These are phyloP conservation scores for Suillus plorans DNA, from an alignment of 768 basidiomycete species.

Conservation along the genomic window DNA sequence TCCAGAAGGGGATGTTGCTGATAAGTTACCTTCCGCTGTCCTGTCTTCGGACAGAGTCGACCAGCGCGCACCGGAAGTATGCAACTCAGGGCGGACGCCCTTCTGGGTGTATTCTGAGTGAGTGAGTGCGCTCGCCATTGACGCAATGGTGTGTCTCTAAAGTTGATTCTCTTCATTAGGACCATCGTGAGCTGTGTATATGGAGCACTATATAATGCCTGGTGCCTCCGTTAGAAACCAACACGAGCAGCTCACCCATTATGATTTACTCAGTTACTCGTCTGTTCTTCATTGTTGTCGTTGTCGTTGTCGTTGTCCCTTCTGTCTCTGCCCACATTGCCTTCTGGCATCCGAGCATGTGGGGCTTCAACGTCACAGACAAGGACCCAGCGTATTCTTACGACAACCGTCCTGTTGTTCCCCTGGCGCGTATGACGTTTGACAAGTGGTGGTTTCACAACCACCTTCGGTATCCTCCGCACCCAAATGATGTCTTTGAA, in stretches of 20 bases:
- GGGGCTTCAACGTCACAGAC: constrained; percentile 38
- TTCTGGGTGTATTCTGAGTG: background rate
- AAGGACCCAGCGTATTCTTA: constrained; percentile 23
- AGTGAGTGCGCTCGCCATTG: background rate
- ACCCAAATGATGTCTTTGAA: constrained; percentile 29
- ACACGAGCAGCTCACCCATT: background rate
- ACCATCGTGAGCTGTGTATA: background rate
- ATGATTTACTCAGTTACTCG: constrained; percentile 5
- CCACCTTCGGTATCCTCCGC: constrained; percentile 32
- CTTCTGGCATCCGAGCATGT: constrained; percentile 36
- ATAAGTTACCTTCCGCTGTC: background rate
- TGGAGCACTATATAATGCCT: background rate
- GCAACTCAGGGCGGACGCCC: background rate
- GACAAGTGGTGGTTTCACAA: constrained; percentile 40
- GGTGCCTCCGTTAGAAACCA: background rate
- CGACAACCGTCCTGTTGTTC: constrained; percentile 38
- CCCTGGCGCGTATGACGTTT: constrained; percentile 31
- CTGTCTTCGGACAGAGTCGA: background rate
- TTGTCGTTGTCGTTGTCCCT: background rate
- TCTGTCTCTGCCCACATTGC: constrained; percentile 14
- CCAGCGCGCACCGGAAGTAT: background rate
- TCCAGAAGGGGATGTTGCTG: background rate
- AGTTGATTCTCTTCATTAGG: background rate
- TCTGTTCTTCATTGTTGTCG: background rate
- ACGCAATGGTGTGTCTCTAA: background rate